Evolutionary conservation across 495 filamentous ascomycete species (phyloP).

Genomic region (Podospora conica): DNA sequence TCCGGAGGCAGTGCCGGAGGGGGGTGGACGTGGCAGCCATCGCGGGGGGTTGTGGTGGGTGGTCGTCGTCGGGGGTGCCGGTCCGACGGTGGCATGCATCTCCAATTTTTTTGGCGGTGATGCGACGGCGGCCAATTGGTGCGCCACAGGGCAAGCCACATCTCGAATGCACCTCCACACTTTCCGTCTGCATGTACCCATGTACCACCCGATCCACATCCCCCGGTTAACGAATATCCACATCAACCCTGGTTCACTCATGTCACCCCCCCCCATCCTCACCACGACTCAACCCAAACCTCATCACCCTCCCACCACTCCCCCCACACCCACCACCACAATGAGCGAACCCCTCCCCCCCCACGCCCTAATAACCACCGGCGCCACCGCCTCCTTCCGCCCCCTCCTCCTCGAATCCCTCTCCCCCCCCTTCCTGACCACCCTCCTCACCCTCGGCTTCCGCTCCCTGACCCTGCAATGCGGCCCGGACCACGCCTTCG

Average conservation of each 20-base stretch:
- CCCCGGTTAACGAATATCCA: neutral
- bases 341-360: neutral
- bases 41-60: constrained; percentile 15
- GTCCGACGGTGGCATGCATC: neutral
- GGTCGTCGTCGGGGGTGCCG: constrained; percentile 8
- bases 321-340: neutral
- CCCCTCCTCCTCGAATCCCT: constrained; percentile 62
- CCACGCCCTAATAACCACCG: constrained; percentile 70
- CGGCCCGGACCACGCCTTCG: constrained; percentile 48
- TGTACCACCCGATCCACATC: neutral
- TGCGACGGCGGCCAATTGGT: neutral
- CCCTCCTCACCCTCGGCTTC: constrained; percentile 51
- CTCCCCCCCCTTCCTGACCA: constrained; percentile 50
- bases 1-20: constrained; percentile 42
- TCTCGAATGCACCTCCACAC: neutral
- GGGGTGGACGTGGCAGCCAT: constrained; percentile 48
- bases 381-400: constrained; percentile 81
- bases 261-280: no score
- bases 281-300: neutral
- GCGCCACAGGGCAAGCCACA: neutral
- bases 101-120: constrained; percentile 4
- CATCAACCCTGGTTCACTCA: no score
- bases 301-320: neutral
- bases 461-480: constrained; percentile 69
- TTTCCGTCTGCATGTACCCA: neutral